phyloP scores from a whole-genome alignment of 2,329 filamentous ascomycete genomes.

The Cladosporium sp. region DNA sequence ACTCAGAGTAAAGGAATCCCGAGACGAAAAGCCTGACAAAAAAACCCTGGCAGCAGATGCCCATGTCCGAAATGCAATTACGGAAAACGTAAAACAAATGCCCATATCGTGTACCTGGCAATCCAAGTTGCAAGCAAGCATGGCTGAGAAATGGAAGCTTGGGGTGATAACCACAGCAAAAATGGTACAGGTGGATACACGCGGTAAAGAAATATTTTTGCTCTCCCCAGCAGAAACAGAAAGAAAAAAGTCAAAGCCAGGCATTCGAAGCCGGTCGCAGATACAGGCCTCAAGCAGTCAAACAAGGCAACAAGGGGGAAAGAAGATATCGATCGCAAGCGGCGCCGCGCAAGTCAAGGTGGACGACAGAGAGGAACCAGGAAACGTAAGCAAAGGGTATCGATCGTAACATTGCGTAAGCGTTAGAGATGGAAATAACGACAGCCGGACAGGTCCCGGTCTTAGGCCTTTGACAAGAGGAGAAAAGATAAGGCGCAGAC shows the following conservation, averaged over 20 bases:
- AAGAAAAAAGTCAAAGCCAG: background rate
- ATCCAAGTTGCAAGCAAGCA: too few relatives aligned
- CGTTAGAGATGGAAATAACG: conserved; percentile 1
- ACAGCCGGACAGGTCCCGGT: conserved; percentile 11
- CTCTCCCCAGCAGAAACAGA: too few relatives aligned
- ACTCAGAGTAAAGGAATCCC: too few relatives aligned
- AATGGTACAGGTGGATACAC: conserved; percentile 7
- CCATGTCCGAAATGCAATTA: too few relatives aligned
- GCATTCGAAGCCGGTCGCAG: background rate
- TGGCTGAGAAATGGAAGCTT: too few relatives aligned
- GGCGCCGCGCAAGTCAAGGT: background rate
- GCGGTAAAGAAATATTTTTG: too few relatives aligned
- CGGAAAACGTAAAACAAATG: too few relatives aligned
- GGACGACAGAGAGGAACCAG: background rate
- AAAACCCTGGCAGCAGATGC: too few relatives aligned
- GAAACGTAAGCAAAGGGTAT: conserved; percentile 5
- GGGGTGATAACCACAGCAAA: background rate
- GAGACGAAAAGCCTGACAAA: too few relatives aligned
- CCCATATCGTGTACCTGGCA: too few relatives aligned
- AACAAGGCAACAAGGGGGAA: background rate
- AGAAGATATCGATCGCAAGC: background rate
- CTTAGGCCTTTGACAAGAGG: background rate
- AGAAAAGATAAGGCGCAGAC: background rate
- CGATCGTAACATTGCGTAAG: conserved; percentile 10
- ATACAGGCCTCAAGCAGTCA: too few relatives aligned